Base-by-base conservation (phyloP, 2,329 filamentous ascomycete species). In the Diaporthe velutina region DNA sequence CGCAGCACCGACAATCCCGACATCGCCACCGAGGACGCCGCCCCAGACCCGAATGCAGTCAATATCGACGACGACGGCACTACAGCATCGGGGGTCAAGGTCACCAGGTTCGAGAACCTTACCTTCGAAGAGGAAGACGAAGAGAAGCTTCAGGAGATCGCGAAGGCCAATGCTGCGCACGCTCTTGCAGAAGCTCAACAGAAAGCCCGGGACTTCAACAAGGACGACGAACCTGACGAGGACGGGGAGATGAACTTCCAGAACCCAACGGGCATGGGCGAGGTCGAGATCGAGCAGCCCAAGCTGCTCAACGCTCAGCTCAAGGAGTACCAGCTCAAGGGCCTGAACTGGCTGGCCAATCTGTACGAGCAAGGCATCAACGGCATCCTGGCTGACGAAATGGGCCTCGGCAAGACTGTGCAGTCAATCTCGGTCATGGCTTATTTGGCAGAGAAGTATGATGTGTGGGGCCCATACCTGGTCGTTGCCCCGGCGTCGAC, bases 191-290 rank as follows among this genome's bases (percentile, higher is more conserved):
- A 98, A 83, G 97, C 97, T 0, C 95, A 98, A 83, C 93, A 95
- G 83, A 96, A 97, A 83, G 97, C 97, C 0, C 93, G 95, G 70
- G 94, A 94, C 13, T 99, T 99, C 89, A 98, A 98, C 85, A 92
- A 95, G 76, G 88, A 89, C 13, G 87, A 91, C 70, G 87, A 91
- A 70, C 90, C 92, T 80, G 94, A 97, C 78, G 95, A 98, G 75
- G 96, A 98, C 80, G 96, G 96, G 79, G 97, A 99, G 85, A 95
- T 99, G 94, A 99, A 99, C 86, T 99, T 99, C 88, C 97, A 99
- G 86, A 98, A 99, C 82, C 97, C 97, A 0, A 97, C 96, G 5
- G 97, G 96, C 80, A 89, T 99, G 79, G 96, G 96, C 79, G 96
- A 97, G 79, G 95, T 98, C 78, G 94, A 98, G 80, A 95, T 99